Evolutionary conservation across 2,329 filamentous ascomycete genomes (phyloP).

Genomic region (Aspergillus calidoustus): DNA sequence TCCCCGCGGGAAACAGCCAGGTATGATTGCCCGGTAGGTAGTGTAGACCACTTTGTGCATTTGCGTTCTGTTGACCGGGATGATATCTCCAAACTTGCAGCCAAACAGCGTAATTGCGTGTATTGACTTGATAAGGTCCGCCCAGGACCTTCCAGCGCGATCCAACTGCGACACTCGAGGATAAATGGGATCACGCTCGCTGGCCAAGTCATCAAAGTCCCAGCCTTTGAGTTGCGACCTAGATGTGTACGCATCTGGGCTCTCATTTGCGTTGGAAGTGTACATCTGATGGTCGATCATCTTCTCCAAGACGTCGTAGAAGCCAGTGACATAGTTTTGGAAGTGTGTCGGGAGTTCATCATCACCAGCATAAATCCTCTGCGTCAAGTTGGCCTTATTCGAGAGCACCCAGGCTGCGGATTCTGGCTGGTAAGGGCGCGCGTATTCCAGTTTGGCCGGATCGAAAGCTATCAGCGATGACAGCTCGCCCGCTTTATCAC

Average conservation of each 20-base stretch:
- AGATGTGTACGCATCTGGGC: conserved; percentile 13
- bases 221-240: conserved; percentile 15
- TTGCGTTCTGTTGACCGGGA: background rate
- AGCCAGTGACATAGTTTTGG: background rate
- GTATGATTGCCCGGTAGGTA: too few relatives aligned
- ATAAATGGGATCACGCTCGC: background rate
- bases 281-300: conserved; percentile 15
- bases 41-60: too few relatives aligned
- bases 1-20: too few relatives aligned
- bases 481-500: background rate
- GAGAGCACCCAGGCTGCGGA: background rate
- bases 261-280: conserved; percentile 19
- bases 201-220: background rate
- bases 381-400: background rate
- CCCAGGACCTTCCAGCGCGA: conserved; percentile 27
- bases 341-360: background rate
- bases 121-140: conserved; percentile 35
- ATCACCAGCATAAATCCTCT: background rate
- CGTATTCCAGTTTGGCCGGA: background rate
- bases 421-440: background rate
- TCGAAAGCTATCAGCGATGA: background rate
- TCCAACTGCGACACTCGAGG: background rate
- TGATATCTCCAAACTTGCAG: conserved; percentile 32
- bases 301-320: background rate
- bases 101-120: conserved; percentile 33